Base-by-base conservation (phyloP, 2,329 filamentous ascomycete genomes). In the Trichoderma sp. region DNA sequence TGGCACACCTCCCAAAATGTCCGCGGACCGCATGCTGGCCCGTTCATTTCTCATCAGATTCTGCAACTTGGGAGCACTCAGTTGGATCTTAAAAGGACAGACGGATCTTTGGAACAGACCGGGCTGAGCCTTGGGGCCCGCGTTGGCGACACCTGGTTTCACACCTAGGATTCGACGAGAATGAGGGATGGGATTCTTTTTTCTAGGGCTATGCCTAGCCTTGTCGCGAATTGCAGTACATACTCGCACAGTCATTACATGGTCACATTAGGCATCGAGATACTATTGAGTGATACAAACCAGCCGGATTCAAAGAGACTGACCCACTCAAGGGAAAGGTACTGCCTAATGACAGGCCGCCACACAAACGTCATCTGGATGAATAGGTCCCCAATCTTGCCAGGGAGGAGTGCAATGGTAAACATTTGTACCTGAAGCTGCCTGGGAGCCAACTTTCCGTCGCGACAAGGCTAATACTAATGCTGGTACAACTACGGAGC, bases 71-170 rank as follows among this genome's bases (percentile, higher is more conserved):
- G 66, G 38, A 71, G 45, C 66, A 75, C 45, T 74, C 45, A 31
- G 62, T 71, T 67, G 74, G 74, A 75, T 75, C 74, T 75, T 75
- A 71, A 72, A 62, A 75, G 33, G 65, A 69, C 73, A 62, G 71
- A 67, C 74, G 75, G 68, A 75, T 76, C 72, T 75, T 76, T 74
- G 62, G 41, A 29, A 38, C 21, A 53, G 21, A 29, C 29, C 56
- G 50, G 65, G 65, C 56, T 63, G 73, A 60, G 73, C 33, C 67
- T 64, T 60, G 62, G 60, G 11, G 11, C 35, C 65, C 18, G 60
- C 60, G 24, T 50, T 60, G 33, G 67, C 45, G 27, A 66, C 50
- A 27, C 59, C n/a, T 60, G 38, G 65, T 75, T 45, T 60, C 63
- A 29, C 12, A 18, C 12, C 41, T 21, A 16, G 62, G 71, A 38